Evolutionary conservation across 2,329 filamentous ascomycete species (phyloP).

Genomic region (Sarocladium kiliense): DNA sequence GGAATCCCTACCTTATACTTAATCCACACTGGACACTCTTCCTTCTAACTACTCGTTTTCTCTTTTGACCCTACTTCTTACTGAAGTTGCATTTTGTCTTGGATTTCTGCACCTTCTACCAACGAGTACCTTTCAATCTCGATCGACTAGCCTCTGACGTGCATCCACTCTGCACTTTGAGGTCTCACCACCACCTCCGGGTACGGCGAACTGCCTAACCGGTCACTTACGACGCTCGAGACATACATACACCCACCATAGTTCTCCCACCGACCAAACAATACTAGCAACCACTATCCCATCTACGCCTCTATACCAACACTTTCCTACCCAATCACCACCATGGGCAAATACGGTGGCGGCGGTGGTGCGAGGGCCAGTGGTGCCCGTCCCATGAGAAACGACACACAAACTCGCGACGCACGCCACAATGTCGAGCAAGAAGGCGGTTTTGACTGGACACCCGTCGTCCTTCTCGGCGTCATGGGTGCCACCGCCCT

Average conservation of each 20-base stretch:
- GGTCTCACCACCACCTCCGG: no score
- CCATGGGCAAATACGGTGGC: conserved; percentile 4
- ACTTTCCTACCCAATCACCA: not conserved
- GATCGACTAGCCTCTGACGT: no score
- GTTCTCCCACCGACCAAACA: no score
- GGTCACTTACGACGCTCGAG: no score
- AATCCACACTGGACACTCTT: no score
- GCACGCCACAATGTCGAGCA: conserved; percentile 34
- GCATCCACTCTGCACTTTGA: no score
- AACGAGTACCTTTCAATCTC: not conserved
- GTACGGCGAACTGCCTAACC: no score
- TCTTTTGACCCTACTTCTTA: not conserved
- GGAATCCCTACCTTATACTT: no score
- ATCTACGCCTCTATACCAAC: not conserved
- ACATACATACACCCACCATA: no score
- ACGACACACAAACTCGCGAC: conserved; percentile 31
- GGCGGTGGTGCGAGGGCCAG: conserved; percentile 11
- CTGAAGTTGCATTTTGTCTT: not conserved
- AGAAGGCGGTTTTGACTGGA: conserved; percentile 35
- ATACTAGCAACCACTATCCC: not conserved
- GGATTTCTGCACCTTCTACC: not conserved
- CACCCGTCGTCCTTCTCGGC: conserved; percentile 31
- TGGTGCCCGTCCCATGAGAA: conserved; percentile 29
- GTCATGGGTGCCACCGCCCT: conserved; percentile 27
- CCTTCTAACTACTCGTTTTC: no score